These are phyloP conservation scores for Globisporangium mamillatum DNA, from an alignment of 352 stramenopile genomes.

Conservation along the genomic window DNA sequence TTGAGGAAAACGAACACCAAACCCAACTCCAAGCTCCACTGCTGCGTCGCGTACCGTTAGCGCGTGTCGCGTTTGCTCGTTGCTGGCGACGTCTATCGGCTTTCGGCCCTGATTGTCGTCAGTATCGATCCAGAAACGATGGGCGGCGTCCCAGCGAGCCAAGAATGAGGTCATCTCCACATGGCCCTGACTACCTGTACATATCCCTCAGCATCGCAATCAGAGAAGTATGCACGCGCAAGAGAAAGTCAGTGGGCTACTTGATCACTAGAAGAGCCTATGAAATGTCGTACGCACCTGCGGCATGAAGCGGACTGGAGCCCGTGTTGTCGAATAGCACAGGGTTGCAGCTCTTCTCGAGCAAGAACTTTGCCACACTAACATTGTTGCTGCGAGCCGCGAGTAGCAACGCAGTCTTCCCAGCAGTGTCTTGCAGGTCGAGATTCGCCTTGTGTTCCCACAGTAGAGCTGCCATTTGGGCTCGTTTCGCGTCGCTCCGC, in stretches of 20 bases:
- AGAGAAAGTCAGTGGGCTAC: neutral
- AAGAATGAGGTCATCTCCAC: conserved; percentile 34
- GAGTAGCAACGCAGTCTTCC: conserved; percentile 40
- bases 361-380: conserved; percentile 23
- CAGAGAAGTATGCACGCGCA: neutral
- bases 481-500: conserved; percentile 5
- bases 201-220: neutral
- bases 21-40: too few relatives aligned
- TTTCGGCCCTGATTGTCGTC: conserved; percentile 37
- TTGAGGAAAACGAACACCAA: too few relatives aligned
- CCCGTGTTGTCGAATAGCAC: conserved; percentile 30
- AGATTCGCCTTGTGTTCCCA: conserved; percentile 28
- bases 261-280: neutral
- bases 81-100: conserved; percentile 34
- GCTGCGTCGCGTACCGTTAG: conserved; percentile 25
- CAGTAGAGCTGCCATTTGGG: conserved; percentile 29
- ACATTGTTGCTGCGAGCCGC: conserved; percentile 31
- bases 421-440: conserved; percentile 33
- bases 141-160: conserved; percentile 47
- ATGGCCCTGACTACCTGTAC: conserved; percentile 27
- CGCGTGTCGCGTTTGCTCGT: conserved; percentile 20
- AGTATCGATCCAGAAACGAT: conserved; percentile 24
- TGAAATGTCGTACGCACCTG: conserved; percentile 20
- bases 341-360: conserved; percentile 30
- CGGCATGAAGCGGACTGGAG: conserved; percentile 43